Evolutionary conservation across 2,329 filamentous ascomycete species (phyloP), one percentile per base, ranked within the genome.

Genomic region (Exophiala viscosa): DNA sequence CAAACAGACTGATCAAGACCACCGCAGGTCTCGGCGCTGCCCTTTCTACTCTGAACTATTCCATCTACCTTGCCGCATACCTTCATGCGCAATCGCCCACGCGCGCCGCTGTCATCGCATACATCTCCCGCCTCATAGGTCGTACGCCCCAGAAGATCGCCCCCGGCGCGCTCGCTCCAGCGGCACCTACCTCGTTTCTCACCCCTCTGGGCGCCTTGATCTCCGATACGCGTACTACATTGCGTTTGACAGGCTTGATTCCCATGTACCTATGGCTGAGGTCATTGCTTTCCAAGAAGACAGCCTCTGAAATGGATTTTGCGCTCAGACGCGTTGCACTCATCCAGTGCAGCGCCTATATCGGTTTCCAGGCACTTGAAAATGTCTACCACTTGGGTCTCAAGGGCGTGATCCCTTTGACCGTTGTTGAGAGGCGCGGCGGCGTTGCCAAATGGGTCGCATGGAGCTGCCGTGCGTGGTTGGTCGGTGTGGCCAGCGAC

Each of bases 391-490:
- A 87, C 73, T 78, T 97, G 34, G 78, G 84, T 2, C 76, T 77
- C 55, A 90, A 90, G 68, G 85, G 86, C 15, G 80, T 95, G 3
- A 66, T 96, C 45, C 76, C 68, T 7, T 65, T 70, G 38, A 63
- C 62, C 3, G 61, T 68, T 14, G 57, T 75, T 4, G 68, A 72
- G 15, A 68, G 68, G 41, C 69, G 66, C 36, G 57, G 72, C 13
- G 77, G 81, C 71, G 74, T 77, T 11, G 77, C 69, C 23, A 76
- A 73, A 60, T 84, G 85, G 66, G 85, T 81, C 70, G 68, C 84
- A 14, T 88, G 86, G 83, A 90, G 87, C 70, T 84, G 82, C 52
- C 79, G 90, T 40, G 88, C 87, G 58, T 97, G 92, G 90, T 82
- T 85, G 49, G 78, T 80, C 18, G 90, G 90, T 72, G 84, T 95